These are phyloP conservation scores for Prunus davidiana DNA, from an alignment of 306 rosid genomes.

Conservation along the genomic window DNA sequence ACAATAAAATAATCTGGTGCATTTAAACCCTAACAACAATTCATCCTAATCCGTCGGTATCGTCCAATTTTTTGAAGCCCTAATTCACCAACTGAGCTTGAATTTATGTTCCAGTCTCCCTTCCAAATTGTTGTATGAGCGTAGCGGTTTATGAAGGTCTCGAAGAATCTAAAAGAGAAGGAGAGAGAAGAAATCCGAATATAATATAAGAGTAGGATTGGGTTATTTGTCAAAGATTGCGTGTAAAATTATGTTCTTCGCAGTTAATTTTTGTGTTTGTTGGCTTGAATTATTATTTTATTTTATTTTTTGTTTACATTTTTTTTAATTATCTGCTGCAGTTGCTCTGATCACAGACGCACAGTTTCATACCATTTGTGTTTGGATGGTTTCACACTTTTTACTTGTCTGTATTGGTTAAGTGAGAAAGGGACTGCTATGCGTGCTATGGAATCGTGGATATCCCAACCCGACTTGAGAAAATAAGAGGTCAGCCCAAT, in stretches of 20 bases:
- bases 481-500: not conserved
- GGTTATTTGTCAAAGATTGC: not conserved
- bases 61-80: constrained; percentile 19
- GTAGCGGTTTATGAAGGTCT: not conserved
- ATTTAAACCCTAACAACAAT: constrained; percentile 18
- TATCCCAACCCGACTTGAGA: not conserved
- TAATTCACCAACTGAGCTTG: constrained; percentile 9
- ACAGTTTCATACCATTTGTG: not conserved
- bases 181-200: not conserved
- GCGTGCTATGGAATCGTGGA: not conserved
- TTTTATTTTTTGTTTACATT: not conserved
- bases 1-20: not conserved
- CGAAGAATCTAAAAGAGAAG: not conserved
- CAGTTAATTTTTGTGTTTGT: not conserved
- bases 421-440: no score
- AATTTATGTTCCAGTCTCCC: not conserved
- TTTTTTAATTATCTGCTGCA: not conserved
- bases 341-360: not conserved
- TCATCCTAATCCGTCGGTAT: not conserved
- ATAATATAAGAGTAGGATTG: not conserved
- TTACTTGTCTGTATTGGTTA: not conserved
- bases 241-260: not conserved
- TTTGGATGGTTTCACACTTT: not conserved
- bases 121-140: no score
- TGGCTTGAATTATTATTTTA: not conserved